These are phyloP conservation scores for Nicotiana knightiana DNA, from an alignment of 257 asterid genomes.

Conservation along the genomic window DNA sequence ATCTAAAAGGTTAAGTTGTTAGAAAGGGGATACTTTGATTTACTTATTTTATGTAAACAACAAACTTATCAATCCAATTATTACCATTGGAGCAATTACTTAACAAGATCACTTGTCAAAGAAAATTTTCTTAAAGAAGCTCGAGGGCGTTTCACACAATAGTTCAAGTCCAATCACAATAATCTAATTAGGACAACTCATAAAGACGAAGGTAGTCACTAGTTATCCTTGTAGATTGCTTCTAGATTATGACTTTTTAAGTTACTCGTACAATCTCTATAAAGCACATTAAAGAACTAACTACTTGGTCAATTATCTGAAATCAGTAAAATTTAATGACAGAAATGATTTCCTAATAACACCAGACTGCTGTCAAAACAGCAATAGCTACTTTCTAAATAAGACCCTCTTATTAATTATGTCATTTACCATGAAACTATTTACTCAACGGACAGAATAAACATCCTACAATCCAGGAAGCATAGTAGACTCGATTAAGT, in stretches of 20 bases:
- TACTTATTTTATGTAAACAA: not conserved
- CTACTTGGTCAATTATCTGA: too few species aligned
- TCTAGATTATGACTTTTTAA: not conserved
- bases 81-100: not conserved
- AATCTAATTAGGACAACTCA: not conserved
- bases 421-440: not conserved
- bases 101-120: not conserved
- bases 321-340: too few species aligned
- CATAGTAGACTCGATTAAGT: not conserved
- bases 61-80: not conserved
- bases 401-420: not conserved
- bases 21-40: not conserved
- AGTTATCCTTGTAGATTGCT: not conserved
- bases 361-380: too few species aligned
- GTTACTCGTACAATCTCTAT: too few species aligned
- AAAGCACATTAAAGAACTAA: too few species aligned
- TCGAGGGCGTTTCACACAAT: not conserved
- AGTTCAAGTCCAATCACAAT: not conserved
- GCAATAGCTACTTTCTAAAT: not conserved
- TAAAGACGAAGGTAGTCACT: not conserved
- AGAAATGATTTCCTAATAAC: too few species aligned
- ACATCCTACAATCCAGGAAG: not conserved
- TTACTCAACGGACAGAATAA: not conserved
- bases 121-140: not conserved
- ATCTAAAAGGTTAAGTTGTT: not conserved